Conservation (phyloP, 208 protist genomes). For the Leishmania amazonensis region DNA sequence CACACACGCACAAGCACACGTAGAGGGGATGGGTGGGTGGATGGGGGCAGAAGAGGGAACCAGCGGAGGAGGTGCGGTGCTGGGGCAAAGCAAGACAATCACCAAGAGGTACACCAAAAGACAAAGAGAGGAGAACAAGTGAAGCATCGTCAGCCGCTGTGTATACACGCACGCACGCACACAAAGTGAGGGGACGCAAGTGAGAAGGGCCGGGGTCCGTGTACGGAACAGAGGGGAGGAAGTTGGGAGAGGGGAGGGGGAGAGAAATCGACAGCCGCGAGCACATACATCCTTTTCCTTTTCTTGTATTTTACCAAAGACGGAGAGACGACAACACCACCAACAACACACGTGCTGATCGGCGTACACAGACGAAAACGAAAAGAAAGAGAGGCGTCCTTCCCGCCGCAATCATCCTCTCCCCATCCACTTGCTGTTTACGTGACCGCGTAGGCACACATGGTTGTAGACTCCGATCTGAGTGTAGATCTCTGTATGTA, state of each 20-base stretch:
- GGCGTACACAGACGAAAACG: neutral
- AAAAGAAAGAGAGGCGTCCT: conserved; percentile 9
- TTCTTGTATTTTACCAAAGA: neutral
- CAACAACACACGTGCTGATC: neutral
- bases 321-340: neutral
- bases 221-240: no score
- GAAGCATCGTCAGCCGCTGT: neutral
- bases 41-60: neutral
- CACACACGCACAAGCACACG: neutral
- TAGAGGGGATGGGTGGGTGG: neutral
- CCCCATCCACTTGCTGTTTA: neutral
- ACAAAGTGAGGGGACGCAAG: neutral
- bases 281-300: neutral
- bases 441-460: neutral
- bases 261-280: neutral
- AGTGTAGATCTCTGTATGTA: neutral
- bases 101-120: neutral
- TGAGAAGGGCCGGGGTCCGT: neutral
- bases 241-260: neutral
- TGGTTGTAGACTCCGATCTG: neutral
- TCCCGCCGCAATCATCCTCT: neutral
- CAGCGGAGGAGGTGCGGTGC: neutral
- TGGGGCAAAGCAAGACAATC: neutral
- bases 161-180: neutral
- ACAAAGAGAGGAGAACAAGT: neutral